phyloP scores from a whole-genome alignment of 2,329 filamentous ascomycete genomes.

The Clarireedia paspali region DNA sequence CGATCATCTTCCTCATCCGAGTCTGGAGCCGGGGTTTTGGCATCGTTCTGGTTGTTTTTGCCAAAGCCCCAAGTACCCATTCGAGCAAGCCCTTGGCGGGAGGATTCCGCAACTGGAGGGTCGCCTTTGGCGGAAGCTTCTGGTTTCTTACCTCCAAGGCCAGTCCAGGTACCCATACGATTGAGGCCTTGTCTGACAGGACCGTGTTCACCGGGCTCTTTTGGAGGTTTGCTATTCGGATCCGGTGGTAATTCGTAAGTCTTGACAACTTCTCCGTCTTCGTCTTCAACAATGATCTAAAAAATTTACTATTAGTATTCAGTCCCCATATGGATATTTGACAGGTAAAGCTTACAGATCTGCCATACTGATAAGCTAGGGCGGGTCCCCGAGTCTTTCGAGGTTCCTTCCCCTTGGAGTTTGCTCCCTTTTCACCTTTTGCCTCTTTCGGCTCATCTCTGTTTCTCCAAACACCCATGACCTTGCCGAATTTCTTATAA shows the following conservation, averaged over 20 bases:
- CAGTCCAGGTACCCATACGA: constrained; percentile 25
- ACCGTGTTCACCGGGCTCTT: constrained; percentile 11
- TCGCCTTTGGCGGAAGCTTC: constrained; percentile 1
- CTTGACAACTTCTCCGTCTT: constrained; percentile 80
- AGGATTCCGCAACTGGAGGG: background rate
- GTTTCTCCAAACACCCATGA: constrained; percentile 25
- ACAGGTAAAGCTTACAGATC: constrained; percentile 46
- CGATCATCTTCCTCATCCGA: constrained; percentile 57
- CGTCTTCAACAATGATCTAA: constrained; percentile 79
- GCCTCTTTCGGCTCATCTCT: constrained; percentile 32
- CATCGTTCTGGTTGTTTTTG: constrained; percentile 11
- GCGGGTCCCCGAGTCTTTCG: constrained; percentile 60
- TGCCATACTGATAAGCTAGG: constrained; percentile 79
- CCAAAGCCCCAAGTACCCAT: constrained; percentile 26
- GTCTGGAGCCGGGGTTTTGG: constrained; percentile 25
- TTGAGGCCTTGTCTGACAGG: constrained; percentile 21
- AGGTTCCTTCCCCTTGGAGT: constrained; percentile 28
- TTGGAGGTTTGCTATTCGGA: constrained; percentile 9
- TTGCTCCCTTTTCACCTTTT: constrained; percentile 22
- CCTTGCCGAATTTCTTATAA: constrained; percentile 25
- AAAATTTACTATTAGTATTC: constrained; percentile 11
- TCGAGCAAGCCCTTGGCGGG: constrained; percentile 22
- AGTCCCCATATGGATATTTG: background rate
- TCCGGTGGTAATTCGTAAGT: constrained; percentile 63
- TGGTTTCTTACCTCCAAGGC: constrained; percentile 14